Percentiles rank a stretch among this genome's conserved stretches.
Conservation (phyloP, 352 stramenopile species). For the Pythium aristosporum region DNA sequence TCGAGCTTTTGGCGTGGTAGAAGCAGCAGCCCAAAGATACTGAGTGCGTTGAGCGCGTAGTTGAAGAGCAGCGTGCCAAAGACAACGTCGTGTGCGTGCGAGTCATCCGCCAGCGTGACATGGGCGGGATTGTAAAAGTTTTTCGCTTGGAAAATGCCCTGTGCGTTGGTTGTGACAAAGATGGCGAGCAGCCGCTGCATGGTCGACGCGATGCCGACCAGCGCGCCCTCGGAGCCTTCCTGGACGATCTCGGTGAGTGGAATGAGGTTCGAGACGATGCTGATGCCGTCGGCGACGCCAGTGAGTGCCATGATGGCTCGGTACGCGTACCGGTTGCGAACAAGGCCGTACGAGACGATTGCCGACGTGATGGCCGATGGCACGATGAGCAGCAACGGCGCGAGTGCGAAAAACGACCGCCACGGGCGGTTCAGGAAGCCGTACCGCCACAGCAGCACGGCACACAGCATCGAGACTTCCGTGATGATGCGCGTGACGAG, state of each 20-base stretch:
- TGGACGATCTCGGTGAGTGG: too few species aligned
- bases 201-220: too few species aligned
- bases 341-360: too few species aligned
- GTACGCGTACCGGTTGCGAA: too few species aligned
- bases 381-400: background rate
- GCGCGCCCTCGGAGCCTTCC: too few species aligned
- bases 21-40: conserved; percentile 31
- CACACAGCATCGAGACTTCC: conserved; percentile 3
- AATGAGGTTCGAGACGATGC: too few species aligned
- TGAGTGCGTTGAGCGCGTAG: conserved; percentile 35
- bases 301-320: too few species aligned
- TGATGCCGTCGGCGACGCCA: too few species aligned
- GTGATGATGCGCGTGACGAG: conserved; percentile 23
- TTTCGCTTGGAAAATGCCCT: conserved; percentile 27
- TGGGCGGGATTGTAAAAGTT: conserved; percentile 20
- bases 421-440: conserved; percentile 10
- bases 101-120: conserved; percentile 20
- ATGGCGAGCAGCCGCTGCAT: conserved; percentile 14
- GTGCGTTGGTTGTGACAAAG: conserved; percentile 28
- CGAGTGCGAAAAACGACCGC: conserved; percentile 12
- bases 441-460: conserved; percentile 16
- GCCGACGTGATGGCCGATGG: too few species aligned
- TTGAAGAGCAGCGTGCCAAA: conserved; percentile 27
- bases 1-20: conserved; percentile 60
- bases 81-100: conserved; percentile 24